phyloP scores from a whole-genome alignment of 2,329 filamentous ascomycete genomes.

The Aspergillus texensis region DNA sequence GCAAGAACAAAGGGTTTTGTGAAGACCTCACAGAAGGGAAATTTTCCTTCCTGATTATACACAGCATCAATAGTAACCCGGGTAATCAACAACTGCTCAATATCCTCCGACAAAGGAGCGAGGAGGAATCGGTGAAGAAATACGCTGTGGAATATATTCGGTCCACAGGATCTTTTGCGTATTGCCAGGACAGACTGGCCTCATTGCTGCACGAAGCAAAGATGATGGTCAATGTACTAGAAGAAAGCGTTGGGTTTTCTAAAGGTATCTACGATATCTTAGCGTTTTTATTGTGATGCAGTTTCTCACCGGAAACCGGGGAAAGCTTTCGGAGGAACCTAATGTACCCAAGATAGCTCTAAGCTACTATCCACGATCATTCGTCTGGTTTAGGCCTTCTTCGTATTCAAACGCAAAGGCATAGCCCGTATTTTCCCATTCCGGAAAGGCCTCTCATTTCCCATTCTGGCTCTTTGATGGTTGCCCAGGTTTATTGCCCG shows the following conservation, averaged over 20 bases:
- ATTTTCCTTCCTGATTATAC: not conserved
- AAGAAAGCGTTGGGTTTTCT: not conserved
- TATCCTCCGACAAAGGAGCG: not conserved
- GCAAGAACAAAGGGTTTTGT: not conserved
- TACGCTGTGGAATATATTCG: not conserved
- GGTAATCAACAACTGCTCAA: not conserved
- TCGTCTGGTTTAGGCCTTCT: no score
- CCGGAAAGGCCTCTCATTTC: no score
- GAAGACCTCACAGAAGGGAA: not conserved
- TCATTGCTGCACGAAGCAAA: not conserved
- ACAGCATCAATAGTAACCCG: not conserved
- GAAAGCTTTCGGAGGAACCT: not conserved
- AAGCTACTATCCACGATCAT: not conserved
- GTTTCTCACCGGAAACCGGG: not conserved
- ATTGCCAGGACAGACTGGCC: not conserved
- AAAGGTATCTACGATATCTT: not conserved
- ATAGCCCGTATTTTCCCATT: no score
- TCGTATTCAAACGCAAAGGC: no score
- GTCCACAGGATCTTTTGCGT: not conserved
- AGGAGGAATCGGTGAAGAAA: not conserved
- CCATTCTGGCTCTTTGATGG: fast-evolving
- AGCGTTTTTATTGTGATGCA: not conserved
- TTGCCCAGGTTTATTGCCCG: no score
- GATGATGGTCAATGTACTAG: not conserved
- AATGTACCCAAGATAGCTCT: not conserved